Evolutionary conservation across 805 yeast genomes (phyloP).

Genomic region (Metschnikowia anglica): DNA sequence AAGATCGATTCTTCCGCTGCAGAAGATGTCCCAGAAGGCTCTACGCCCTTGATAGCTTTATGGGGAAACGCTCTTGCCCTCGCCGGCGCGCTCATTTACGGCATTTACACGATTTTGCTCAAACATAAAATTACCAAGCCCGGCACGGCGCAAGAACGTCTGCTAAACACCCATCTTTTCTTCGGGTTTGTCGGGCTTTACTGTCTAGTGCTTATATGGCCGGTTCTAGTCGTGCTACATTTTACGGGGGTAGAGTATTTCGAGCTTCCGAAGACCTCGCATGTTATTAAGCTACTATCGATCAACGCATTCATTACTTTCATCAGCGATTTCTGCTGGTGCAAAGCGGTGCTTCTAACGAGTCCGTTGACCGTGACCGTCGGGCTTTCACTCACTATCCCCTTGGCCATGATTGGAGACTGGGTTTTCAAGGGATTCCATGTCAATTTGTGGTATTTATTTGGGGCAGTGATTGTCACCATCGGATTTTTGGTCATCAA

Average conservation of each 20-base stretch:
- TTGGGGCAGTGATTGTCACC: conserved; percentile 81
- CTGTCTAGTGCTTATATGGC: conserved; percentile 77
- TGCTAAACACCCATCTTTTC: conserved; percentile 80
- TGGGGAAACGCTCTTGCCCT: conserved; percentile 81
- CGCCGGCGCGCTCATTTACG: conserved; percentile 85
- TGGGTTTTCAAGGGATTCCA: conserved; percentile 64
- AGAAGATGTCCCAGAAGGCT: conserved; percentile 10
- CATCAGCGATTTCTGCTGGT: conserved; percentile 92
- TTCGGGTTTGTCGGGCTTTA: conserved; percentile 94
- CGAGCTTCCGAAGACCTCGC: conserved; percentile 59
- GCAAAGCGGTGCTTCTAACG: conserved; percentile 88
- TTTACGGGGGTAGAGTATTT: conserved; percentile 64
- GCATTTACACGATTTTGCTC: conserved; percentile 82
- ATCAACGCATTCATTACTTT: conserved; percentile 77
- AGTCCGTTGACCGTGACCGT: conserved; percentile 95
- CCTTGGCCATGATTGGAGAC: conserved; percentile 88
- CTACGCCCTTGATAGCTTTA: conserved; percentile 28
- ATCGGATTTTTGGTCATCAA: conserved; percentile 83
- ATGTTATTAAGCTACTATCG: conserved; percentile 52
- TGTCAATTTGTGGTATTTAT: conserved; percentile 59
- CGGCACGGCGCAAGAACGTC: conserved; percentile 57
- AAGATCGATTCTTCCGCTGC: conserved; percentile 51
- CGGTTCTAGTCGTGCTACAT: conserved; percentile 67
- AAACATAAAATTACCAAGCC: conserved; percentile 57
- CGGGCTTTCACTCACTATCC: conserved; percentile 90